Conservation (phyloP, 345 rosid species). For the Citropsis articulata region DNA sequence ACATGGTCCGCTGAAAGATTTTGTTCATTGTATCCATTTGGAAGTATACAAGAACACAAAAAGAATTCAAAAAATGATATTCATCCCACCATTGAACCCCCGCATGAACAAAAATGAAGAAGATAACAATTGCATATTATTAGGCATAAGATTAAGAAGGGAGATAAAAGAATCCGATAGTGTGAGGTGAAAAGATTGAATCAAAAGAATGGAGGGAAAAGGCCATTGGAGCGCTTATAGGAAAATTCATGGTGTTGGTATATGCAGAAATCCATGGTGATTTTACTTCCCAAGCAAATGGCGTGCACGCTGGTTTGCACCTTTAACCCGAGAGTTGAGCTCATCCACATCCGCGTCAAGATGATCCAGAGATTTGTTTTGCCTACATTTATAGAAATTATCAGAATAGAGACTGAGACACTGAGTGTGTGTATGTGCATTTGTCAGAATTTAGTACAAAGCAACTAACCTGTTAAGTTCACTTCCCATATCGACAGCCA, state of each 20-base stretch:
- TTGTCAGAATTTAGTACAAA: slow-evolving; percentile 1
- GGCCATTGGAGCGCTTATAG: background rate
- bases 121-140: background rate
- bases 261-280: background rate
- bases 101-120: background rate
- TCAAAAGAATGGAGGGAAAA: background rate
- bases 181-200: too few relatives aligned
- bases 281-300: slow-evolving; percentile 64
- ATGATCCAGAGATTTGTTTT: slow-evolving; percentile 83
- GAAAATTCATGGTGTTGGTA: background rate
- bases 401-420: background rate
- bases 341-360: slow-evolving; percentile 72
- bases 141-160: background rate
- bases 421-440: background rate
- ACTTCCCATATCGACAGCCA: slow-evolving; percentile 93
- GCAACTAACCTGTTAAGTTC: slow-evolving; percentile 70
- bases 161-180: background rate
- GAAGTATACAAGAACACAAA: background rate
- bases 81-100: too few relatives aligned
- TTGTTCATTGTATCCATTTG: background rate
- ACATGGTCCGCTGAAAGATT: background rate
- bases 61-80: too few relatives aligned
- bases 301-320: slow-evolving; percentile 85
- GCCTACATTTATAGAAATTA: slow-evolving; percentile 52
- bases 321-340: slow-evolving; percentile 72